Evolutionary conservation across 2,329 filamentous ascomycete species (phyloP).

Genomic region (Ophiostoma angusticollis): DNA sequence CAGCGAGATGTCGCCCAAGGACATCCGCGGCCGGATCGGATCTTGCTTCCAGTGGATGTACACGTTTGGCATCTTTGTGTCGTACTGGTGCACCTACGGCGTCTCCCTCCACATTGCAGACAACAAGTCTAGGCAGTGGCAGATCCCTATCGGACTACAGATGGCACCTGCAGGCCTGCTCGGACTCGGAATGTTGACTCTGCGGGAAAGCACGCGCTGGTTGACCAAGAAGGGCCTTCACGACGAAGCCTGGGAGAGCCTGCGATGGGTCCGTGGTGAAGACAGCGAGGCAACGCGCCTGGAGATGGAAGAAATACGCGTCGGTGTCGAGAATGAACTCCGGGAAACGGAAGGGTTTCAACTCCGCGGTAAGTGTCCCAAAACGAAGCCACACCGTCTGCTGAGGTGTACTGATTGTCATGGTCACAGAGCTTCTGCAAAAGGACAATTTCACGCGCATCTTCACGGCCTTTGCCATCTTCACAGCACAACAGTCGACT

Average conservation of each 20-base stretch:
- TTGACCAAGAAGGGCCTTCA: constrained; percentile 58
- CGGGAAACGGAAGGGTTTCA: constrained; percentile 32
- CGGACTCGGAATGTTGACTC: constrained; percentile 50
- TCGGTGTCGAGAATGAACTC: constrained; percentile 31
- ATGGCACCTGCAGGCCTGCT: constrained; percentile 52
- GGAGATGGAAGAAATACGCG: constrained; percentile 38
- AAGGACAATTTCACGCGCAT: constrained; percentile 31
- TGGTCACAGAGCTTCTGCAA: constrained; percentile 30
- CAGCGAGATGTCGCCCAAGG: constrained; percentile 34
- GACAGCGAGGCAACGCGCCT: neutral
- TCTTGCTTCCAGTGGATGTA: constrained; percentile 33
- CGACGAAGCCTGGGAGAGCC: constrained; percentile 51
- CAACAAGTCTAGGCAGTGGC: too few species aligned
- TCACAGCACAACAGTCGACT: constrained; percentile 39
- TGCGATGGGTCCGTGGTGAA: constrained; percentile 49
- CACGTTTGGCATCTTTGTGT: constrained; percentile 28
- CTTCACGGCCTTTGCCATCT: constrained; percentile 31
- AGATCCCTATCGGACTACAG: too few species aligned
- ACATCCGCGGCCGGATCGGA: constrained; percentile 29
- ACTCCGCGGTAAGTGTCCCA: too few species aligned
- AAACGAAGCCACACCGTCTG: too few species aligned
- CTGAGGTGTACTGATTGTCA: too few species aligned
- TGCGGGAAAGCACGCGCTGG: constrained; percentile 64
- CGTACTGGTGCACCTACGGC: too few species aligned
- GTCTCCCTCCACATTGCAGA: too few species aligned